These are phyloP conservation scores for Haplosporangium gracile DNA, from an alignment of 192 early-diverging fungal species.

Conservation along the genomic window DNA sequence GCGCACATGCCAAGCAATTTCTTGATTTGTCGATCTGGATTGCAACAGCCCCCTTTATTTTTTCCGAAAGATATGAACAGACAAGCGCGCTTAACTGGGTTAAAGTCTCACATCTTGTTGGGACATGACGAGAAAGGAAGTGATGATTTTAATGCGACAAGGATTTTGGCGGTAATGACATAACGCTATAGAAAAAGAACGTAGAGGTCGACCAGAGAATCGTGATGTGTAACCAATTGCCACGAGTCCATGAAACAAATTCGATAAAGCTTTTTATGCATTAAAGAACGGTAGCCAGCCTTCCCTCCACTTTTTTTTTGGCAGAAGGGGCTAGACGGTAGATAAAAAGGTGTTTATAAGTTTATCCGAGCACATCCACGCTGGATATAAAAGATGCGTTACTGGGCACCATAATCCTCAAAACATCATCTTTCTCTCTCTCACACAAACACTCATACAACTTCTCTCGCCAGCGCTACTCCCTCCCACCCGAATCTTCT, in stretches of 20 bases:
- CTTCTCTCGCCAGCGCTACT: background rate
- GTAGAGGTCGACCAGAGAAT: background rate
- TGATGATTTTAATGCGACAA: background rate
- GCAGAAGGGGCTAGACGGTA: no score
- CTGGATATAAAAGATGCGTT: no score
- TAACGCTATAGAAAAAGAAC: background rate
- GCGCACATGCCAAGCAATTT: background rate
- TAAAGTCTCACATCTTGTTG: background rate
- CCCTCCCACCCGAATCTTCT: background rate
- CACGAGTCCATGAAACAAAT: background rate
- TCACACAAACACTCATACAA: background rate
- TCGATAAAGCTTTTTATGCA: background rate
- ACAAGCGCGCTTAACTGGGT: background rate
- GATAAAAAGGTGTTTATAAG: no score
- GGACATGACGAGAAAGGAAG: background rate
- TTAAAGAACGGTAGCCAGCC: no score
- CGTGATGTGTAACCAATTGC: background rate
- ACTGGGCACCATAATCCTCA: no score
- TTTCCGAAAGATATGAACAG: no score
- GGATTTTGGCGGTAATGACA: background rate
- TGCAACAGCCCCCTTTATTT: background rate
- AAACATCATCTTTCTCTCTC: no score
- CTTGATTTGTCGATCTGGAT: background rate
- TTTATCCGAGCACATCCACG: no score
- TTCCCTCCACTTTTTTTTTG: no score